phyloP scores from a whole-genome alignment of 768 basidiomycete species.

The Xerocomellus chrysenteron region DNA sequence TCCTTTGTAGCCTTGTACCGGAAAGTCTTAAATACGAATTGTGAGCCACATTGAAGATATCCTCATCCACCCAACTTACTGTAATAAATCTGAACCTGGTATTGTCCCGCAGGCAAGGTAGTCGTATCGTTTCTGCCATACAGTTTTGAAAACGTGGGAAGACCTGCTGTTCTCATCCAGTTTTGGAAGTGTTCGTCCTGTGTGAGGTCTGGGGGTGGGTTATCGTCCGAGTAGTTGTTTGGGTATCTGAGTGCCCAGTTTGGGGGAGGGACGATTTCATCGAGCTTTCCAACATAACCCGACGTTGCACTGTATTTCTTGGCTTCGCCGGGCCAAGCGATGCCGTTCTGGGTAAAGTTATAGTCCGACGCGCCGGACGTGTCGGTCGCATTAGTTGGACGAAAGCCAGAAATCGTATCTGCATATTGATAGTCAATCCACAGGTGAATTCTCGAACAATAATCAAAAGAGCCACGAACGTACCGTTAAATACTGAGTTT shows the following conservation, averaged over 20 bases:
- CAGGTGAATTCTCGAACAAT: neutral
- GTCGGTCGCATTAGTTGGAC: conserved; percentile 36
- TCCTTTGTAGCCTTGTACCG: conserved; percentile 85
- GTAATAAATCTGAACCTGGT: conserved; percentile 72
- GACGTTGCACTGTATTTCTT: conserved; percentile 77
- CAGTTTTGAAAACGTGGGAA: conserved; percentile 96
- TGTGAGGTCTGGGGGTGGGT: conserved; percentile 70
- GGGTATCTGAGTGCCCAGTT: conserved; percentile 84
- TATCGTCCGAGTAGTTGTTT: conserved; percentile 61
- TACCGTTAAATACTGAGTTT: conserved; percentile 95
- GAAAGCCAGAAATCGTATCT: conserved; percentile 80
- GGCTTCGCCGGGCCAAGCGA: conserved; percentile 94
- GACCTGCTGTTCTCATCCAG: conserved; percentile 98
- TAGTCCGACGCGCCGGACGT: conserved; percentile 52
- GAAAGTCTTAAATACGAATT: conserved; percentile 67
- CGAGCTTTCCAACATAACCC: conserved; percentile 53
- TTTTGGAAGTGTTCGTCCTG: conserved; percentile 94
- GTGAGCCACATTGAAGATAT: conserved; percentile 1
- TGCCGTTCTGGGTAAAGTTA: conserved; percentile 71
- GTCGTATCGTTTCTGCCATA: conserved; percentile 88
- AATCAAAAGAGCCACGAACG: conserved; percentile 13
- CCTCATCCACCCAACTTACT: conserved; percentile 46
- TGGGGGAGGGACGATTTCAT: conserved; percentile 84
- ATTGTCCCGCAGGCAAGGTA: conserved; percentile 67
- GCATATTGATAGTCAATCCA: conserved; percentile 1